Conservation (phyloP, 1,139 yeast species). For the Blastobotrys illinoisensis region DNA sequence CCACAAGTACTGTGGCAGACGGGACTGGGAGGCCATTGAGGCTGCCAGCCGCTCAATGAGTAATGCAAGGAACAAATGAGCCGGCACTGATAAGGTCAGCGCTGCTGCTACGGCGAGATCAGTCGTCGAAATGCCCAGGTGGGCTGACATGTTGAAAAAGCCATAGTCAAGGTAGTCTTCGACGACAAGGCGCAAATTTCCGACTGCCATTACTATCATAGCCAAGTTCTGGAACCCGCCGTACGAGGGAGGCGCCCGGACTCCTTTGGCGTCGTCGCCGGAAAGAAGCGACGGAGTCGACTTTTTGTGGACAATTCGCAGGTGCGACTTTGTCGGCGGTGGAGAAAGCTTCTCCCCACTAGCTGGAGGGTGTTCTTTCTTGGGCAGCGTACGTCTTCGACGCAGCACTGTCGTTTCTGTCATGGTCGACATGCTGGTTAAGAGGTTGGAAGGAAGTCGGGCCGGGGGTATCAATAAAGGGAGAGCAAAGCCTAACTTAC, state of each 20-base stretch:
- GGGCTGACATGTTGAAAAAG: conserved; percentile 29
- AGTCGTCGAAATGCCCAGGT: conserved; percentile 30
- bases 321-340: background rate
- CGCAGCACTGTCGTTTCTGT: background rate
- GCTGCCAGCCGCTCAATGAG: conserved; percentile 30
- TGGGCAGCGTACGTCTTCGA: background rate
- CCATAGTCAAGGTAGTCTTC: conserved; percentile 38
- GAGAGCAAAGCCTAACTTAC: background rate
- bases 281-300: background rate
- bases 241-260: conserved; percentile 19
- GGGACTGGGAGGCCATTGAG: conserved; percentile 4
- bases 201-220: conserved; percentile 35
- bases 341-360: background rate
- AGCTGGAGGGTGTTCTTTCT: background rate
- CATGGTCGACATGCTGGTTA: background rate
- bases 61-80: conserved; percentile 35
- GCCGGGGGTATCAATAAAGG: background rate
- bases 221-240: conserved; percentile 39
- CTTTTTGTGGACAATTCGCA: background rate
- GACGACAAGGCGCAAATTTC: conserved; percentile 37
- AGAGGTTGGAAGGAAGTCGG: background rate
- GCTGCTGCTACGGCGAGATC: conserved; percentile 28
- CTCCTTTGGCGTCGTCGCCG: background rate
- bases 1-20: conserved; percentile 26
- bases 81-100: conserved; percentile 32